Base-by-base conservation (phyloP, 2,329 filamentous ascomycete genomes). In the Aureobasidium sp. region DNA sequence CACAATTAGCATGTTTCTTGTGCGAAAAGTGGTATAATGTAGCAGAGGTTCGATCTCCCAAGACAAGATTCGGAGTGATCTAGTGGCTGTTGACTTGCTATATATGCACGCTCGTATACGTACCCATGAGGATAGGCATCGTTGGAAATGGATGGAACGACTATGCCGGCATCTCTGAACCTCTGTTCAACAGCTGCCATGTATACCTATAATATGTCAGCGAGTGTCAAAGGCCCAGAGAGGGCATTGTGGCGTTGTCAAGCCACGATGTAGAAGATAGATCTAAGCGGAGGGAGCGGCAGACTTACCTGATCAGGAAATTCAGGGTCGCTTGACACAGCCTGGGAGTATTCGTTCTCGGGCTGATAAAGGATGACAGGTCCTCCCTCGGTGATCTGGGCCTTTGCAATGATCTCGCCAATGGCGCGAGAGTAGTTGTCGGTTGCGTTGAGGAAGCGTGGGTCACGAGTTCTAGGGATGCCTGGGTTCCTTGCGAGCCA, bases 311-410 rank as follows among this genome's bases (percentile, higher is more conserved):
- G 77, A 66, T 90, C 84, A 0, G 86, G 86, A 64, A 87, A 89
- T 2, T 74, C 72, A 0, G 47, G 33, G 73, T 70, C 43, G 21
- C 47, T 50, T 4, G 31, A 15, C 1, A 50, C 47, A 17, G 47
- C 47, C 25, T 50, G 47, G 5, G 31, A 37, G 47, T 50, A 50
- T 11, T 50, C 90, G 64, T 94, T 95, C 70, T 95, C 90, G 0
- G 88, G 86, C 70, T 95, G 90, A 43, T 88, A 80, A 1, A 93
- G 74, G 62, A 95, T 89, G 8, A 95, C 80, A 0, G 89, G 89
- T 0, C 90, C 90, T 0, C 88, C 89, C 57, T 92, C 89, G 1
- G 88, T 93, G 67, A 95, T 92, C 67, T 94, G 89, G 0, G 83
- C 84, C 59, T 84, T 82, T 4, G 89, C 87, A 65, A 95, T 86